Evolutionary conservation across 164 flowering plant genomes (phyloP), one percentile per base, ranked within the genome.

Genomic region (Aristolochia fimbriata): DNA sequence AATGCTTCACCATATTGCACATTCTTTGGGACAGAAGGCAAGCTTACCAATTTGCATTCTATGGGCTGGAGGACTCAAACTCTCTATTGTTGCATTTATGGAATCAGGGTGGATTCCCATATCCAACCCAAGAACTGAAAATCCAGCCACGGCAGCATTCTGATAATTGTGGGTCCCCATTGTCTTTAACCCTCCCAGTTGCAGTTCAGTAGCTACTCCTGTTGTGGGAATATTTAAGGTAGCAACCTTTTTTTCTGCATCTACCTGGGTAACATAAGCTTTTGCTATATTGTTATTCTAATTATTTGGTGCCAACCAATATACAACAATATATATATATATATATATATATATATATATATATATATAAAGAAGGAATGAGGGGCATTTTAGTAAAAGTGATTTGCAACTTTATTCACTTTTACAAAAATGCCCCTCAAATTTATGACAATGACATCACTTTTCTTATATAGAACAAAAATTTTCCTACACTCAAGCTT

Each of bases 121-220:
- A 61, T 69, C 67, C 59, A 78, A 59, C 52, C 72, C 77, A 55
- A 73, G 60, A 59, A 78, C 73, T 51, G 68, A 68, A 41, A 75
- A 70, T 48, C 76, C 76, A 66, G 79, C 82, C 20, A 78, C 77
- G 50, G 82, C 79, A 51, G 79, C 79, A 73, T 73, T 75, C 56
- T 60, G 47, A 50, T 71, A 69, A 66, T 78, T 78, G 61, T 78
- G 82, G 61, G 37, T 55, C 48, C 82, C 79, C 30, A 71, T 61
- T 27, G 62, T 24, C 55, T 73, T 73, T 62, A 78, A 16, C 19
- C 61, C 57, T 62, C 59, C 67, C 58, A 78, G 54, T 16, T 73
- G 62, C 19, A 75, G 65, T 63, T 63, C 57, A 12, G 72, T 58
- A 51, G 27, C 63, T 47, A 65, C 24, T 52, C 77, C 77, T 55